Evolutionary conservation across 2,329 filamentous ascomycete species (phyloP).

Genomic region (Aspergillus niger): DNA sequence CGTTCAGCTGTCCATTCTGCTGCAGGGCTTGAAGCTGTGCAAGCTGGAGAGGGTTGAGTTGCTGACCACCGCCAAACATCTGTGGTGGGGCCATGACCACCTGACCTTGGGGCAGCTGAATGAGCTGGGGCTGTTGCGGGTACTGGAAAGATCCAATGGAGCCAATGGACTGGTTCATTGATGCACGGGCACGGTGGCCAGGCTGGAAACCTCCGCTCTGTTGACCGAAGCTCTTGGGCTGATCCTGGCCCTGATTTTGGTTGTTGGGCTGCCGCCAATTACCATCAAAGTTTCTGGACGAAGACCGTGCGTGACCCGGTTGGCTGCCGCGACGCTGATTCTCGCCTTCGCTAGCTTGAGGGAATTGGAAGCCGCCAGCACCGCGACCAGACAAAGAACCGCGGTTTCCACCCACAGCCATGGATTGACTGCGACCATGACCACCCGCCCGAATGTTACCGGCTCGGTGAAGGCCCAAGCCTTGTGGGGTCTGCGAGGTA

Average conservation of each 20-base stretch:
- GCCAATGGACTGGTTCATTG: conserved; percentile 82
- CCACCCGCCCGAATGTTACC: conserved; percentile 84
- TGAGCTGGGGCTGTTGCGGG: conserved; percentile 78
- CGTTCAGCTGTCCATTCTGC: conserved; percentile 82
- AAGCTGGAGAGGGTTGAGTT: conserved; percentile 83
- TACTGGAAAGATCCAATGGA: conserved; percentile 88
- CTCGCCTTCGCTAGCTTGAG: conserved; percentile 63
- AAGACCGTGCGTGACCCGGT: conserved; percentile 73
- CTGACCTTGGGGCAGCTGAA: conserved; percentile 81
- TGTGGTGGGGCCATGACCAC: conserved; percentile 77
- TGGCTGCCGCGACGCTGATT: conserved; percentile 75
- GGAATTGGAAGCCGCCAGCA: conserved; percentile 73
- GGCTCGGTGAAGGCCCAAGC: conserved; percentile 69
- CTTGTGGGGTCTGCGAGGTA: conserved; percentile 56
- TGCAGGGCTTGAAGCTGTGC: conserved; percentile 91
- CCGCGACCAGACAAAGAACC: conserved; percentile 64
- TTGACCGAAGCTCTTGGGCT: conserved; percentile 65
- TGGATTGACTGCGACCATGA: conserved; percentile 52
- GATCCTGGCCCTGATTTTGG: conserved; percentile 49
- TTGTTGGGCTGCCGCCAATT: conserved; percentile 89
- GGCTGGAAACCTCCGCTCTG: conserved; percentile 80
- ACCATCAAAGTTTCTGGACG: conserved; percentile 92
- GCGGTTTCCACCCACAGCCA: conserved; percentile 63
- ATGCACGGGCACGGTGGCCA: conserved; percentile 82
- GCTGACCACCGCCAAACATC: conserved; percentile 79